Conservation (phyloP, 306 rosid species). For the Pueraria montana region DNA sequence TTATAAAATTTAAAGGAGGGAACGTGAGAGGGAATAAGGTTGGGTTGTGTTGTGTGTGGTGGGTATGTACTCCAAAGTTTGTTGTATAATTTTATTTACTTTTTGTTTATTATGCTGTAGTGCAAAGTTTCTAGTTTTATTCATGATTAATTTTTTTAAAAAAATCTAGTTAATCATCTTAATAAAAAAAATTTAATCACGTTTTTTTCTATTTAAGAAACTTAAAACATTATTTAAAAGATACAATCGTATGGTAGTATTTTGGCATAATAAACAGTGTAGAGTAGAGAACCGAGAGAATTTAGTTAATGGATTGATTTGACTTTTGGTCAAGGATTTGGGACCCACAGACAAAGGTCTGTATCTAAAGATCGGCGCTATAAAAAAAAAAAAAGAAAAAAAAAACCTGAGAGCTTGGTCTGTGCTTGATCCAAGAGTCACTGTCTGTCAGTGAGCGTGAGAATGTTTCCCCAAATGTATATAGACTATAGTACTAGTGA, state of each 20-base stretch:
- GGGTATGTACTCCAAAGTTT: constrained; percentile 35
- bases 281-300: constrained; percentile 34
- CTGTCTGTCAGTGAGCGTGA: constrained; percentile 84
- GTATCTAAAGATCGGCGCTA: constrained; percentile 74
- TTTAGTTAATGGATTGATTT: constrained; percentile 51
- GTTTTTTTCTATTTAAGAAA: too few relatives aligned
- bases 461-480: constrained; percentile 60
- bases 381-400: background rate
- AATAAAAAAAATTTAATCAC: too few relatives aligned
- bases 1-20: constrained; percentile 66
- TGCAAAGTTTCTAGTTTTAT: too few relatives aligned
- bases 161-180: too few relatives aligned
- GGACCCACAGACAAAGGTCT: constrained; percentile 70
- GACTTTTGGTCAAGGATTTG: constrained; percentile 76
- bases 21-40: constrained; percentile 60
- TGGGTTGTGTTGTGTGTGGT: constrained; percentile 17
- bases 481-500: background rate
- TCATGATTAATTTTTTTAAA: too few relatives aligned
- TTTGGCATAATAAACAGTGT: constrained; percentile 26
- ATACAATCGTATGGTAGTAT: too few relatives aligned
- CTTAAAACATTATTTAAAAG: too few relatives aligned
- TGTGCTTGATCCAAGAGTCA: constrained; percentile 74
- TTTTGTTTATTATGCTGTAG: too few relatives aligned
- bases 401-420: constrained; percentile 24
- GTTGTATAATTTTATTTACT: too few relatives aligned